phyloP scores from a whole-genome alignment of 1,139 yeast species.

The Diutina neorugosa region DNA sequence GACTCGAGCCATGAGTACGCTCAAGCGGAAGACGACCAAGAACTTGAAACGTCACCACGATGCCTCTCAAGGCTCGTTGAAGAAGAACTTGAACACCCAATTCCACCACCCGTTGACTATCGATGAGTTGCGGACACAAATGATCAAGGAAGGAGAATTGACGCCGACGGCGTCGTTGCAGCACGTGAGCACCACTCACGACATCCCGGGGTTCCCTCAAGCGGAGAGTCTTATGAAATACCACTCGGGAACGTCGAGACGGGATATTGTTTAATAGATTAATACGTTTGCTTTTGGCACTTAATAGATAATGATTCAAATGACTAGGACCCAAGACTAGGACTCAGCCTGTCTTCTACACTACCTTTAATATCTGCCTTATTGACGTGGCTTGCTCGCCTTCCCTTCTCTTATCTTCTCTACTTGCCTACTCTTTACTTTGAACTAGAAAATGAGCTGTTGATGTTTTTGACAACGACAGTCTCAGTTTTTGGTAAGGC shows the following conservation, averaged over 20 bases:
- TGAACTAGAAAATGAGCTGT: too few relatives aligned
- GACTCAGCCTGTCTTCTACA: too few relatives aligned
- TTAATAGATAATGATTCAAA: neutral
- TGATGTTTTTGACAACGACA: too few relatives aligned
- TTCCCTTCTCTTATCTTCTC: too few relatives aligned
- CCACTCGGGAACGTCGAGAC: constrained; percentile 11
- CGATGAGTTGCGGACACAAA: constrained; percentile 26
- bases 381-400: too few relatives aligned
- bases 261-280: neutral
- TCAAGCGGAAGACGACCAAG: neutral
- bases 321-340: neutral
- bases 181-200: constrained; percentile 34
- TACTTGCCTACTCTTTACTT: too few relatives aligned
- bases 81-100: constrained; percentile 2
- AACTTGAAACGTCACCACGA: neutral
- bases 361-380: too few relatives aligned
- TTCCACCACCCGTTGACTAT: constrained; percentile 15
- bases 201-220: constrained; percentile 37
- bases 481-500: too few relatives aligned
- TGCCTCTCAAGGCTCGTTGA: neutral
- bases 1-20: neutral
- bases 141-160: constrained; percentile 27
- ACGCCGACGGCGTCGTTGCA: constrained; percentile 20
- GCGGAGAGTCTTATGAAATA: constrained; percentile 37
- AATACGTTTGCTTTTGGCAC: neutral